phyloP scores from a whole-genome alignment of 345 rosid genomes.

The Geranium rotundifolium region DNA sequence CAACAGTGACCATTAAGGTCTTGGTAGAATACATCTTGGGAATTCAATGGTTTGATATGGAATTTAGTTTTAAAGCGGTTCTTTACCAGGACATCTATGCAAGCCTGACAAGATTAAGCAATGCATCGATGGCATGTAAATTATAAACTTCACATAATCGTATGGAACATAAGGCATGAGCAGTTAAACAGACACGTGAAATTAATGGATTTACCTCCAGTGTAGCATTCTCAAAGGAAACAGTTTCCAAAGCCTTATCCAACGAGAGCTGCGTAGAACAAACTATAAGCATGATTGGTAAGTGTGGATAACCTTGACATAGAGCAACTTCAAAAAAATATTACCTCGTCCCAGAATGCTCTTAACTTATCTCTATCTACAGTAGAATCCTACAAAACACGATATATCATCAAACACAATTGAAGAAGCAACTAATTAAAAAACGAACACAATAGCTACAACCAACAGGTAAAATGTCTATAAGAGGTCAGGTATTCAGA shows the following conservation, averaged over 20 bases:
- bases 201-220: conserved; percentile 45
- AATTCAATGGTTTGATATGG: not conserved
- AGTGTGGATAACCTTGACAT: conserved; percentile 1
- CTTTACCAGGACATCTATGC: no score
- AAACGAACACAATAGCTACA: not conserved
- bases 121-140: not conserved
- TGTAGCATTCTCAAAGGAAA: conserved; percentile 48
- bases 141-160: not conserved
- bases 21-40: not conserved
- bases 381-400: conserved; percentile 46
- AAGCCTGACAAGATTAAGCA: not conserved
- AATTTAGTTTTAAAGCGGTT: not conserved
- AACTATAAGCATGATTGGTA: conserved; percentile 12
- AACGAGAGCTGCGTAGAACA: conserved; percentile 50
- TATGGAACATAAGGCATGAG: not conserved
- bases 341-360: conserved; percentile 84
- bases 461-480: not conserved
- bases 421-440: conserved; percentile 3
- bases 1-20: not conserved
- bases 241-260: conserved; percentile 53
- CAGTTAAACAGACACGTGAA: not conserved
- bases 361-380: conserved; percentile 65
- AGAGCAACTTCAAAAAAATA: conserved; percentile 3
- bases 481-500: not conserved
- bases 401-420: conserved; percentile 7